phyloP scores from a whole-genome alignment of 2,329 filamentous ascomycete species.

The Aspergillus pseudonomiae region DNA sequence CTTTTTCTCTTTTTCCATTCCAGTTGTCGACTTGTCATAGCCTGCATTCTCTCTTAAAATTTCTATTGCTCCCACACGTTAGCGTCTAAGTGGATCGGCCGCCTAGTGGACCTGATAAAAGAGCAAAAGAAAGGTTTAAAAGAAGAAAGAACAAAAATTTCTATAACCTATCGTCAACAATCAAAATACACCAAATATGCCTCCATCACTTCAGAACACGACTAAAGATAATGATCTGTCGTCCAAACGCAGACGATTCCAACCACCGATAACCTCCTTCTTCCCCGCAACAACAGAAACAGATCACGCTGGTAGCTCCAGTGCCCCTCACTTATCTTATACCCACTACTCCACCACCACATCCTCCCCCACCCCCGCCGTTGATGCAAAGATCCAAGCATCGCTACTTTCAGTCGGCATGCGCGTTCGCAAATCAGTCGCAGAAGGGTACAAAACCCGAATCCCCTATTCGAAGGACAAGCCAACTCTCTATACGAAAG shows the following conservation, averaged over 20 bases:
- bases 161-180: not conserved
- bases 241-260: constrained; percentile 50
- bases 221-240: constrained; percentile 25
- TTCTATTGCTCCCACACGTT: not conserved
- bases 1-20: constrained; percentile 5
- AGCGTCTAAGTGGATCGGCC: not conserved
- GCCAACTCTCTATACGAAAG: constrained; percentile 5
- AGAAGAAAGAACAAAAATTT: not conserved
- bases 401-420: constrained; percentile 91
- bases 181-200: constrained; percentile 15
- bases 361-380: constrained; percentile 49
- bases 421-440: constrained; percentile 89
- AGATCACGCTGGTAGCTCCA: constrained; percentile 7
- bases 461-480: constrained; percentile 32
- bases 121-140: not conserved
- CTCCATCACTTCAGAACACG: constrained; percentile 19
- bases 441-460: constrained; percentile 86
- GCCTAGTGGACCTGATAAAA: not conserved
- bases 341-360: constrained; percentile 46
- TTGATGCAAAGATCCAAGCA: constrained; percentile 72
- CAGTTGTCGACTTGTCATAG: constrained; percentile 4
- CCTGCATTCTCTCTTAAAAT: constrained; percentile 6
- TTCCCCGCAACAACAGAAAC: constrained; percentile 31
- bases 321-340: constrained; percentile 33
- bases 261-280: constrained; percentile 46